Percentiles rank a stretch among this genome's conserved stretches.
phyloP scores from a whole-genome alignment of 1,284 basidiomycete species.

The Abortiporus biennis region DNA sequence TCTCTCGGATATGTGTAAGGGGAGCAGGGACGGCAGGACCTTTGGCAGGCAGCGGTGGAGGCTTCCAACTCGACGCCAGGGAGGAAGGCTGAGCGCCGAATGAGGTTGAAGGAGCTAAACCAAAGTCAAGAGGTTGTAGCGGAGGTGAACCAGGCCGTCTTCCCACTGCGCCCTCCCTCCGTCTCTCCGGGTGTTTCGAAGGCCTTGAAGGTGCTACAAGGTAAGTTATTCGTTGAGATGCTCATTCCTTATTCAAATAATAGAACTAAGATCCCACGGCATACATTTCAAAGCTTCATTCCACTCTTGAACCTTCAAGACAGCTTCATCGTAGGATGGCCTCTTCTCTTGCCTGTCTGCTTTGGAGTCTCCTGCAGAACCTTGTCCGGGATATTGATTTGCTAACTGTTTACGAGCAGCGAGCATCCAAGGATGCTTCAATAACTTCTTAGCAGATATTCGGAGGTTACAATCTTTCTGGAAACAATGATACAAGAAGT shows the following conservation, averaged over 20 bases:
- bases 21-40: constrained; percentile 14
- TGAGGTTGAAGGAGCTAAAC: constrained; percentile 20
- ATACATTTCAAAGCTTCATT: constrained; percentile 92
- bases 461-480: constrained; percentile 96
- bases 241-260: too few relatives aligned
- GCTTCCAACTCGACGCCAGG: constrained; percentile 15
- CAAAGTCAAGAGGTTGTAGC: constrained; percentile 26
- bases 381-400: constrained; percentile 31
- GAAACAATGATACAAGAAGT: constrained; percentile 96
- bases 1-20: constrained; percentile 23
- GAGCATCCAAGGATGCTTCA: constrained; percentile 95
- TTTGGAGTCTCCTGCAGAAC: constrained; percentile 27
- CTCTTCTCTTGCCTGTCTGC: constrained; percentile 39
- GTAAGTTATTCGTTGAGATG: constrained; percentile 8
- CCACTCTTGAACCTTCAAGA: constrained; percentile 96
- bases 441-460: constrained; percentile 88
- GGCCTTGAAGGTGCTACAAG: constrained; percentile 35
- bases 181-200: constrained; percentile 48
- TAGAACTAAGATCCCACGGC: too few relatives aligned
- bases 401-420: constrained; percentile 73
- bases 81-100: constrained; percentile 16
- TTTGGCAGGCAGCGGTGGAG: constrained; percentile 15
- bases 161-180: constrained; percentile 27
- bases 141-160: constrained; percentile 25
- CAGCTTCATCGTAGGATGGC: constrained; percentile 82